Percentiles rank a stretch among this genome's conserved stretches.
Evolutionary conservation across 768 basidiomycete genomes (phyloP).

Genomic region (Gautieria morchelliformis): DNA sequence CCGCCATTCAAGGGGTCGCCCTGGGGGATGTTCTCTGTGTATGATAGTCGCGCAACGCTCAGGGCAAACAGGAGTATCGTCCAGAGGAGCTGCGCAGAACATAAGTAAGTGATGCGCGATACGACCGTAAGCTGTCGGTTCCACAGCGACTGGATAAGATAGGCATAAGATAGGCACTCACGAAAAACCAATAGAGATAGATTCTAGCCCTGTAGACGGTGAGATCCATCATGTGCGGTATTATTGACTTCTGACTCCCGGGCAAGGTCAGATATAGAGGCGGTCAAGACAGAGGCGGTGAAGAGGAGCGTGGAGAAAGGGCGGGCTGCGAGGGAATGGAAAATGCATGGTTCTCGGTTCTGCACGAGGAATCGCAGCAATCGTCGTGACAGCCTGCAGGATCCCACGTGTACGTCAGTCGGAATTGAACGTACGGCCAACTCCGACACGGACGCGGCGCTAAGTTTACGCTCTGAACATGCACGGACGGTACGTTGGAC

Average conservation of each 20-base stretch:
- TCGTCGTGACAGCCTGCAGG: no score
- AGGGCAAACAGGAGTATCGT: conserved; percentile 14
- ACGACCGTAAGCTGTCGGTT: background rate
- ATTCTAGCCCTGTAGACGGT: conserved; percentile 1
- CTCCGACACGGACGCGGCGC: no score
- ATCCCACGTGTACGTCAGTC: no score
- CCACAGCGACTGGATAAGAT: background rate
- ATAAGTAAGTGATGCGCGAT: background rate
- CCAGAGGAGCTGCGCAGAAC: background rate
- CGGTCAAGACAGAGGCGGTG: background rate
- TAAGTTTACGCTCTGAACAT: no score
- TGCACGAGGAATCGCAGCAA: no score
- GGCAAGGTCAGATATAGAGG: background rate
- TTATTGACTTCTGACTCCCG: background rate
- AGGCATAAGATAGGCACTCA: background rate
- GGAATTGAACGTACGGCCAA: no score
- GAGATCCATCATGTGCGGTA: background rate
- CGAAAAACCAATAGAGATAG: conserved; percentile 7
- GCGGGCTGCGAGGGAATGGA: background rate
- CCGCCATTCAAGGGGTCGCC: conserved; percentile 22
- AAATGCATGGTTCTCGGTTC: no score
- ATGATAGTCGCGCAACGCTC: conserved; percentile 18
- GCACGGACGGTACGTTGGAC: no score
- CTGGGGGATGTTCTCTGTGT: conserved; percentile 18
- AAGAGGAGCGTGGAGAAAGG: background rate